Evolutionary conservation across 164 flowering plant genomes (phyloP).

Genomic region (Echeveria elegans): DNA sequence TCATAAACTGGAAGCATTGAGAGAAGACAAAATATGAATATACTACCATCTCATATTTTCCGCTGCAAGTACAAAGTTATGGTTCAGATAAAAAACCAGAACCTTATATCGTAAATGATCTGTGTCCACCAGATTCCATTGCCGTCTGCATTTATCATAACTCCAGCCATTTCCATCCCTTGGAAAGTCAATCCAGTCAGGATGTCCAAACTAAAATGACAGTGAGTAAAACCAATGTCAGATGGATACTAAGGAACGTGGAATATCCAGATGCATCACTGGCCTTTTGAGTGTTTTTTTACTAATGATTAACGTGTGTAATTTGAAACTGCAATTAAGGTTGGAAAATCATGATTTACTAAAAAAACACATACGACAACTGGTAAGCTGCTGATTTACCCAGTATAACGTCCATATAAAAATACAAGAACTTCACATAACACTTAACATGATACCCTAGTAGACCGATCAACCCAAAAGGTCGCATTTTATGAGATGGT

Average conservation of each 20-base stretch:
- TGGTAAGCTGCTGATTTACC: no score
- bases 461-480: not conserved
- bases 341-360: not conserved
- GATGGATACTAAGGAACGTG: not conserved
- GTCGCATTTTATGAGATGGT: slow-evolving; percentile 2
- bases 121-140: slow-evolving; percentile 78
- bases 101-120: slow-evolving; percentile 94
- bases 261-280: not conserved
- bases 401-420: no score
- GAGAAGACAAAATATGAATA: slow-evolving; percentile 3
- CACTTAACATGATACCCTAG: not conserved
- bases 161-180: slow-evolving; percentile 97
- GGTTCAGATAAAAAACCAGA: not conserved
- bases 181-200: slow-evolving; percentile 99
- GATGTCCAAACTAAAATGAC: slow-evolving; percentile 86
- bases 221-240: not conserved
- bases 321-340: not conserved
- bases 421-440: no score
- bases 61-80: not conserved
- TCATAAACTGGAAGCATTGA: slow-evolving; percentile 62
- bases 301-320: not conserved
- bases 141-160: slow-evolving; percentile 84
- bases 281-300: no score
- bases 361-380: no score
- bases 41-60: not conserved